Conservation (phyloP, 1,284 basidiomycete species). For the Microbotryum lychnidis-dioicae region DNA sequence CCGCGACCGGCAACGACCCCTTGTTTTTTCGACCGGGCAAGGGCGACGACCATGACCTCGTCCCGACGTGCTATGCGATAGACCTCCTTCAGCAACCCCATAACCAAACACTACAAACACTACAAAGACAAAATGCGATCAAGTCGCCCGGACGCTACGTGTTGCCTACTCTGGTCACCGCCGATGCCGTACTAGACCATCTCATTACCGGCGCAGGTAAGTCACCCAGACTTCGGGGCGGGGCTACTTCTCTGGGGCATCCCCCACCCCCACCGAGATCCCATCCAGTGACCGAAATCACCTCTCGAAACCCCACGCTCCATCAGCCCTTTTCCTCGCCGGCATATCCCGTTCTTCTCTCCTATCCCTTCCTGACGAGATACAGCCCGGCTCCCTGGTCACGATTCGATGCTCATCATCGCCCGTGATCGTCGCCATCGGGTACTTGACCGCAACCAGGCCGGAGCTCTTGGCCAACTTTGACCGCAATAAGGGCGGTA, state of each 20-base stretch:
- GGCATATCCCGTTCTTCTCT: conserved; percentile 15
- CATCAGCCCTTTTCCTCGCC: conserved; percentile 12
- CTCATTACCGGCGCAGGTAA: conserved; percentile 13
- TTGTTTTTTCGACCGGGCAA: conserved; percentile 15
- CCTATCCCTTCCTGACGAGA: not conserved
- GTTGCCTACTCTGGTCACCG: conserved; percentile 20
- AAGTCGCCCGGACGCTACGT: not conserved
- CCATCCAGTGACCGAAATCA: too few species aligned
- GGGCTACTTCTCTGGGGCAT: too few species aligned
- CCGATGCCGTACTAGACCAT: conserved; percentile 13
- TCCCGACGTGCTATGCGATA: conserved; percentile 22
- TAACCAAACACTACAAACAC: too few species aligned
- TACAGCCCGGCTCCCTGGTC: conserved; percentile 45
- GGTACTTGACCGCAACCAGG: conserved; percentile 55
- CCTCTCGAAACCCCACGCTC: not conserved
- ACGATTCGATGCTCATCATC: conserved; percentile 41
- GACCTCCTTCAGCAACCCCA: conserved; percentile 5
- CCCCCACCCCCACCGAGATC: too few species aligned
- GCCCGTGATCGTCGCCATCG: conserved; percentile 55
- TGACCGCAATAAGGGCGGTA: conserved; percentile 53
- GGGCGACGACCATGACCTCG: conserved; percentile 1
- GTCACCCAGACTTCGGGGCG: not conserved
- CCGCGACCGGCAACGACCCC: conserved; percentile 2
- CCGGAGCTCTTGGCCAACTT: conserved; percentile 41
- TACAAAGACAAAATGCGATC: too few species aligned